phyloP scores from a whole-genome alignment of 371 early-diverging fungal genomes.

The Mucor ambiguus region DNA sequence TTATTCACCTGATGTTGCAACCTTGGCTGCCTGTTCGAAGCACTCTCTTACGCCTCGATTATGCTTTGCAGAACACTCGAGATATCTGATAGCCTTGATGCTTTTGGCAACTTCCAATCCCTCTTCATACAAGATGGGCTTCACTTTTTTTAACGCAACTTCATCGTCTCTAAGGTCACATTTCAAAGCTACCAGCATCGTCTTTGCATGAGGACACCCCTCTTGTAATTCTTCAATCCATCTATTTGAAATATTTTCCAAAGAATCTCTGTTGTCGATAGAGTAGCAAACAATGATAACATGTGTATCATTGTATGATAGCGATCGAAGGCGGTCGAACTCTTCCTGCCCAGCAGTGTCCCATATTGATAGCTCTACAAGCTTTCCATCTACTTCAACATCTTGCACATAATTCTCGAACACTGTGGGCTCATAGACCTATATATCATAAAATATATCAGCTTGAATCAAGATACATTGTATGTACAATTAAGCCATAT shows the following conservation, averaged over 20 bases:
- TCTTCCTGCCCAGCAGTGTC: slow-evolving; percentile 91
- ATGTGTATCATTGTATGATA: slow-evolving; percentile 61
- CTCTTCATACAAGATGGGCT: slow-evolving; percentile 52
- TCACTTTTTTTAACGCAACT: slow-evolving; percentile 18
- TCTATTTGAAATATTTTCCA: slow-evolving; percentile 60
- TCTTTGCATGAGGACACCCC: slow-evolving; percentile 49
- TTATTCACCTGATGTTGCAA: slow-evolving; percentile 35
- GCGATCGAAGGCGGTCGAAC: slow-evolving; percentile 58
- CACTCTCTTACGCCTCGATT: slow-evolving; percentile 57
- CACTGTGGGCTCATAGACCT: slow-evolving; percentile 70
- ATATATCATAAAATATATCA: background rate
- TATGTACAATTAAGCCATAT: too few species aligned
- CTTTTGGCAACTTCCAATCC: slow-evolving; percentile 48
- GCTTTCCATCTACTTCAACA: slow-evolving; percentile 76
- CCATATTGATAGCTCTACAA: slow-evolving; percentile 86
- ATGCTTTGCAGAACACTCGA: slow-evolving; percentile 59
- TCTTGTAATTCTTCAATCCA: slow-evolving; percentile 57
- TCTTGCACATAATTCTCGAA: slow-evolving; percentile 90
- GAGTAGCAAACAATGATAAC: slow-evolving; percentile 63
- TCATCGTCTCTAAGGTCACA: slow-evolving; percentile 58
- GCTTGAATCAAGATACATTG: background rate
- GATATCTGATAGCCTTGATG: slow-evolving; percentile 52
- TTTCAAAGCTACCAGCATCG: slow-evolving; percentile 60
- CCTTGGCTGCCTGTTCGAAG: slow-evolving; percentile 57
- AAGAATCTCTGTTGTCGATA: slow-evolving; percentile 57